Evolutionary conservation across 2,329 filamentous ascomycete genomes (phyloP), one percentile per base, ranked within the genome.

Genomic region (Coniella lustricola): DNA sequence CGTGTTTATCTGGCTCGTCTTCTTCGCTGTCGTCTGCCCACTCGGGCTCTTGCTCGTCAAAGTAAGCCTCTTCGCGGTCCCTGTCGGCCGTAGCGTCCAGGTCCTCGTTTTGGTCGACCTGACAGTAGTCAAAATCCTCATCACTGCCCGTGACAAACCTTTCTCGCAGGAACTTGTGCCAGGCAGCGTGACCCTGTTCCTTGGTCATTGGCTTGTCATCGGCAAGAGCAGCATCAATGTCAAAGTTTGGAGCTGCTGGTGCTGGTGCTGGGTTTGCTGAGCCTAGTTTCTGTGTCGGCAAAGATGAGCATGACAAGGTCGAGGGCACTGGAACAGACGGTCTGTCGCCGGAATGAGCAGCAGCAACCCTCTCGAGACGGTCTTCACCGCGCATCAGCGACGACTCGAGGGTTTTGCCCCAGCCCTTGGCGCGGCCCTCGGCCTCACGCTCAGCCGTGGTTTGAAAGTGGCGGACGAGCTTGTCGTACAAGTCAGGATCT

Each of bases 401-500:
- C 1, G 87, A 82, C 62, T 94, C 85, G 4, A 95, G 75, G 12
- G 85, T 76, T 20, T 86, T 85, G 1, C 85, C 85, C 63, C 89
- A 93, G 10, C 89, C 89, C 61, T 89, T 89, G 8, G 72, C 69
- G 37, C 79, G 79, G 8, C 83, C 85, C 57, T 91, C 87, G 7
- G 76, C 76, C 61, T 89, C 81, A 46, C 87, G 80, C 67, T 95
- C 88, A 3, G 75, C 71, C 3, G 82, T 69, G 1, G 82, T 83
- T 55, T 90, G 87, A 63, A 90, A 90, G 44, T 80, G 81, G 45
- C 87, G 81, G 52, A 95, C 78, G 20, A 94, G 74, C 46, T 80
- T 77, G 64, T 94, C 87, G 70, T 95, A 95, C 29, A 94, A 76
- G 8, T 91, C 70, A 1, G 89, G 88, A 66, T 93, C 87, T 76